Percentiles rank a stretch among this genome's conserved stretches.
phyloP scores from a whole-genome alignment of 2,329 filamentous ascomycete genomes.

The Pezicula carpinea region DNA sequence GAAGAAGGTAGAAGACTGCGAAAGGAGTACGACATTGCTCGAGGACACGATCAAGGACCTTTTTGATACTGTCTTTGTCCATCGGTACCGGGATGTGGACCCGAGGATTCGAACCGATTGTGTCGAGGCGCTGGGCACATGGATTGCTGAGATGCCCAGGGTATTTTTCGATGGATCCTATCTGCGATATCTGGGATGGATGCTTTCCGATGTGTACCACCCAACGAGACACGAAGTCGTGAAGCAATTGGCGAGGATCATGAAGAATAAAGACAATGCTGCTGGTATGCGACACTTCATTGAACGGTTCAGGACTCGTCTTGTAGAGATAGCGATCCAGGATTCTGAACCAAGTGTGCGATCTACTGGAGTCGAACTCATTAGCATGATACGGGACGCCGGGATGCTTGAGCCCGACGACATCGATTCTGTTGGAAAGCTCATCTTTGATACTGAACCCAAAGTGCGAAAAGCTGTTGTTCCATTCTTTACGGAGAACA shows the following conservation, averaged over 20 bases:
- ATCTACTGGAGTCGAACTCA: conserved; percentile 72
- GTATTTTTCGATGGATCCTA: conserved; percentile 89
- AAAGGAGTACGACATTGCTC: conserved; percentile 49
- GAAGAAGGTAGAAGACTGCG: conserved; percentile 52
- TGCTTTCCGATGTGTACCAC: conserved; percentile 76
- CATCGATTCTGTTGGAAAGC: conserved; percentile 79
- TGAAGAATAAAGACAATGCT: conserved; percentile 75
- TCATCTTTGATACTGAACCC: conserved; percentile 84
- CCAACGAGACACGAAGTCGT: conserved; percentile 80
- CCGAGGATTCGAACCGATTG: conserved; percentile 85
- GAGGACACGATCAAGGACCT: conserved; percentile 72
- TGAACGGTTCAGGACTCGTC: conserved; percentile 78
- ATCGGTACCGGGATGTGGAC: conserved; percentile 93
- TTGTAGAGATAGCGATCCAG: conserved; percentile 88
- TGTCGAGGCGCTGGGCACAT: conserved; percentile 77
- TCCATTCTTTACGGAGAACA: conserved; percentile 83
- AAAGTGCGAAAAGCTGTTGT: conserved; percentile 85
- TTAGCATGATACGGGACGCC: conserved; percentile 76
- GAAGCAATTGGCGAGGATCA: conserved; percentile 74
- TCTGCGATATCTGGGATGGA: conserved; percentile 91
- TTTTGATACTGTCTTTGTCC: conserved; percentile 89
- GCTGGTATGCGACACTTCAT: conserved; percentile 80
- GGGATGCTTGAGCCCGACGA: conserved; percentile 88
- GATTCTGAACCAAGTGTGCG: conserved; percentile 81
- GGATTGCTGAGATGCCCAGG: conserved; percentile 81